A percentile compares a stretch with the other conserved stretches of the same genome.
phyloP scores from a whole-genome alignment of 306 rosid genomes.

The Sicyos baderoa region DNA sequence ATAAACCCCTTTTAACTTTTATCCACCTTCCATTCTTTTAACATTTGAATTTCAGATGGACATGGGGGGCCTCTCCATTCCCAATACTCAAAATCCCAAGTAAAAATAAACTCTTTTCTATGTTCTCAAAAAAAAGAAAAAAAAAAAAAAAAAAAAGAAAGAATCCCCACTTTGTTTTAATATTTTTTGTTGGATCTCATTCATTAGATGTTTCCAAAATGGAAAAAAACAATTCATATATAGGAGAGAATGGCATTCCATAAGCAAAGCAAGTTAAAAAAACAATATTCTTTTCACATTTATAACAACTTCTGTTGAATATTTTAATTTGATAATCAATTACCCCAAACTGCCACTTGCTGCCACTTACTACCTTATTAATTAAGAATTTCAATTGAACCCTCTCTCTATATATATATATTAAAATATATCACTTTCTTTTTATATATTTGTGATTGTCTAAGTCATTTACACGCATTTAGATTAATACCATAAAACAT shows the following conservation, averaged over 20 bases:
- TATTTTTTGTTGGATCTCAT: not conserved
- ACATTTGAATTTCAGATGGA: conserved; percentile 17
- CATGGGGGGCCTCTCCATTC: conserved; percentile 5
- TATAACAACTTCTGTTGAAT: not conserved
- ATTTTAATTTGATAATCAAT: not conserved
- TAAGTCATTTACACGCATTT: no score
- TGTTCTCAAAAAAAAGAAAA: not conserved
- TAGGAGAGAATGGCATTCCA: not conserved
- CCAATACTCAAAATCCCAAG: conserved; percentile 12
- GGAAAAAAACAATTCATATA: conserved; percentile 2
- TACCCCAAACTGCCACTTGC: not conserved
- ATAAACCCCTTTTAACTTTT: conserved; percentile 3
- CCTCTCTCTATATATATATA: no score
- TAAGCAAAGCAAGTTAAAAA: not conserved
- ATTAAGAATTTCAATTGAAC: not conserved
- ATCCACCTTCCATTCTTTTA: conserved; percentile 12
- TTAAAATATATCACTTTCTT: no score
- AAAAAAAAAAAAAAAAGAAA: not conserved
- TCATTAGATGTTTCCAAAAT: not conserved
- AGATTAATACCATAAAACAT: no score
- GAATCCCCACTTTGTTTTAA: not conserved
- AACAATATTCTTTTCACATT: not conserved
- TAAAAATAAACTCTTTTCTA: not conserved
- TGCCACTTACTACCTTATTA: not conserved
- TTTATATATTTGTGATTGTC: no score